These are phyloP conservation scores for Ajuga reptans DNA, from an alignment of 305 asterid species.

Conservation along the genomic window DNA sequence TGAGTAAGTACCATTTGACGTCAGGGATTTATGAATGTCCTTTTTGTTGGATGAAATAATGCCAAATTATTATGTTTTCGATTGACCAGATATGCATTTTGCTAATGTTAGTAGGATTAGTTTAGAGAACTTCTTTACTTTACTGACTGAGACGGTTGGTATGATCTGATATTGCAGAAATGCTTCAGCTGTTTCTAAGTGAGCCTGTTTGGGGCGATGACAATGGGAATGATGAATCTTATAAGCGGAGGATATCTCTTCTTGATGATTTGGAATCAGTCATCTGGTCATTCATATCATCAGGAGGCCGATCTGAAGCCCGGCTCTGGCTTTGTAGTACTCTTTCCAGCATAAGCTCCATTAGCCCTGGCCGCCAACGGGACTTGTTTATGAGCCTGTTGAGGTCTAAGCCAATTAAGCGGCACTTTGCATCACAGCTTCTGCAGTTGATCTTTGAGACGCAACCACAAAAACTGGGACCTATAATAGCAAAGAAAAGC, in stretches of 20 bases:
- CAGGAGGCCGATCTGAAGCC: slow-evolving; percentile 71
- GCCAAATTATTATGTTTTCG: background rate
- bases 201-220: slow-evolving; percentile 39
- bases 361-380: slow-evolving; percentile 44
- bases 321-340: slow-evolving; percentile 88
- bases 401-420: slow-evolving; percentile 49
- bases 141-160: background rate
- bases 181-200: slow-evolving; percentile 58
- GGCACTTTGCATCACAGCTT: slow-evolving; percentile 62
- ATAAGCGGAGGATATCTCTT: slow-evolving; percentile 36
- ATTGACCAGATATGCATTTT: background rate
- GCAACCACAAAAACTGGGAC: slow-evolving; percentile 63
- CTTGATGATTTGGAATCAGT: slow-evolving; percentile 55
- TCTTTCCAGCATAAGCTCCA: slow-evolving; percentile 52
- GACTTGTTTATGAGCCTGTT: slow-evolving; percentile 62
- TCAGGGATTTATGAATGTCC: background rate
- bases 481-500: slow-evolving; percentile 70
- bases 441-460: slow-evolving; percentile 68
- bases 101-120: background rate
- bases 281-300: slow-evolving; percentile 58
- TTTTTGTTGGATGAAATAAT: background rate
- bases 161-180: slow-evolving; percentile 25
- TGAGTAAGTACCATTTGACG: background rate
- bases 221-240: slow-evolving; percentile 24
- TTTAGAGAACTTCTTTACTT: background rate